These are phyloP conservation scores for Xylaria sp. DNA, from an alignment of 2,329 filamentous ascomycete genomes.

Conservation along the genomic window DNA sequence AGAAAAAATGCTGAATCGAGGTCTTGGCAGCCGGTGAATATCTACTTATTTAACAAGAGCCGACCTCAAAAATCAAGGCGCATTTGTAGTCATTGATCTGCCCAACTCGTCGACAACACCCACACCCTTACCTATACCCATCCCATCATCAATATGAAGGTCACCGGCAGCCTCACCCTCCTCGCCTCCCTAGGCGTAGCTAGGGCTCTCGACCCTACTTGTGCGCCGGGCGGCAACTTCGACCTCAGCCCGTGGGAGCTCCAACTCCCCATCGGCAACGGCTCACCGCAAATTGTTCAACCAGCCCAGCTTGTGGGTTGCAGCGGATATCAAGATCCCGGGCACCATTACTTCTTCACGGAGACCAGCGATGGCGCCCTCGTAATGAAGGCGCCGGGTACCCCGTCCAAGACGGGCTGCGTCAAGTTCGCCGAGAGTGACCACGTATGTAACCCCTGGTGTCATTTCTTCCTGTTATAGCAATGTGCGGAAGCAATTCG, in stretches of 20 bases:
- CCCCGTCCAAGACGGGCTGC: conserved; percentile 28
- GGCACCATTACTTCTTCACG: conserved; percentile 36
- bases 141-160: conserved; percentile 25
- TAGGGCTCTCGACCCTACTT: conserved; percentile 27
- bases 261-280: conserved; percentile 34
- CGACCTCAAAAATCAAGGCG: conserved; percentile 9
- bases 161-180: conserved; percentile 9
- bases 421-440: conserved; percentile 33
- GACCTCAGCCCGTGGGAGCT: conserved; percentile 36
- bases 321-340: conserved; percentile 33
- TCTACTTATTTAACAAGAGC: conserved; percentile 24
- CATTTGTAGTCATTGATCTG: conserved; percentile 17
- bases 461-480: conserved; percentile 12
- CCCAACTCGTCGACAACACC: conserved; percentile 6
- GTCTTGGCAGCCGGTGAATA: conserved; percentile 1
- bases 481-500: background rate
- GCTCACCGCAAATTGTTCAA: conserved; percentile 29
- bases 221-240: conserved; percentile 34
- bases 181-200: conserved; percentile 29
- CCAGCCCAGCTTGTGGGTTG: conserved; percentile 29
- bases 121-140: conserved; percentile 4
- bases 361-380: conserved; percentile 32
- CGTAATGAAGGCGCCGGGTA: conserved; percentile 34
- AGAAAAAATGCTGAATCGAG: conserved; percentile 11
- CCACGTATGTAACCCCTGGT: conserved; percentile 21